A percentile compares a stretch with the other conserved stretches of the same genome.
These are phyloP conservation scores for Lodderomyces orthopsilosis DNA, from an alignment of 1,139 yeast species.

Conservation along the genomic window DNA sequence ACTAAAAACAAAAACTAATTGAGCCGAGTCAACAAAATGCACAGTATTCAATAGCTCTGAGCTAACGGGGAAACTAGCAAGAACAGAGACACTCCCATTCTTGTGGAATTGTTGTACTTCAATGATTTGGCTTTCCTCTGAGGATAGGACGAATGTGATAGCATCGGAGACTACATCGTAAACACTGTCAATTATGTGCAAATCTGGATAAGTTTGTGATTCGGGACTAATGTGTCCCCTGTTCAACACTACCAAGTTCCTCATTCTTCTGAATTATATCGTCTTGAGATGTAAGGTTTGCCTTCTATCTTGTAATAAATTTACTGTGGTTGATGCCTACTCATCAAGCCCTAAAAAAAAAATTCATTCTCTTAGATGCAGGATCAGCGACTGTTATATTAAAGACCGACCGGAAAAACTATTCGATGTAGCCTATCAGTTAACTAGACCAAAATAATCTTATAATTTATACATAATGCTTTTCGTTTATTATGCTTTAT, in stretches of 20 bases:
- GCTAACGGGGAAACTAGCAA: constrained; percentile 55
- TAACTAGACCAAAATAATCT: too few relatives aligned
- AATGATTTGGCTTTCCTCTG: constrained; percentile 54
- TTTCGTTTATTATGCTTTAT: neutral
- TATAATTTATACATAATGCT: too few relatives aligned
- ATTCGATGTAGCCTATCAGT: neutral
- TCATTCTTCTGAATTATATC: constrained; percentile 32
- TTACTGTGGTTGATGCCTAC: too few relatives aligned
- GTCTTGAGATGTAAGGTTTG: too few relatives aligned
- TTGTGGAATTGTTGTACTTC: constrained; percentile 55
- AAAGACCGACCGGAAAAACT: neutral
- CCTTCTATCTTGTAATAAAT: too few relatives aligned
- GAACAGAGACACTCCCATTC: constrained; percentile 49
- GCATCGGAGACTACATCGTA: constrained; percentile 78
- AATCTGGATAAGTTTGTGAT: constrained; percentile 59
- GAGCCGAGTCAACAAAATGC: constrained; percentile 65
- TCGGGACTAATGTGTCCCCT: constrained; percentile 51
- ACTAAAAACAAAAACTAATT: constrained; percentile 58
- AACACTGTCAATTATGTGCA: constrained; percentile 54
- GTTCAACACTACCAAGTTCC: constrained; percentile 57
- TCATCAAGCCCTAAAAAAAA: neutral
- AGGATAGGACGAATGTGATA: constrained; percentile 64
- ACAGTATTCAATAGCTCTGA: constrained; percentile 44
- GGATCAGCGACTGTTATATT: constrained; percentile 1
- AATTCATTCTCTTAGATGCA: neutral